Evolutionary conservation across 2,329 filamentous ascomycete genomes (phyloP), one percentile per base, ranked within the genome.

Genomic region (Venturia oleaginea): DNA sequence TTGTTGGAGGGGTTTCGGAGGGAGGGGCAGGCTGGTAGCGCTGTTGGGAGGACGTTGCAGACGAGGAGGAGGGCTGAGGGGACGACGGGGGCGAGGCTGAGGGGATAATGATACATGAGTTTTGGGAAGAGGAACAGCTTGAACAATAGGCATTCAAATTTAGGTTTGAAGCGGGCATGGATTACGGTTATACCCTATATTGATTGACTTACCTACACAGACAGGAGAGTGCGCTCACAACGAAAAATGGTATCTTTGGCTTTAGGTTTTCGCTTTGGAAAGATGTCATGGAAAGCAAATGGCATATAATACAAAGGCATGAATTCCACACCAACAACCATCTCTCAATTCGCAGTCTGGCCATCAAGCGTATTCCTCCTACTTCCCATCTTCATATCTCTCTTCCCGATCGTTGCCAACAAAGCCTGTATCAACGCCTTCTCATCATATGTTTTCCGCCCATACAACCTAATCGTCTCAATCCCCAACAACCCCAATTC

Each of bases 381-480:
- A 69, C 79, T 83, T 67, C 77, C 81, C 51, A 71, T 72, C 72
- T 81, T 79, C 1, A 77, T 75, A 72, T 85, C 83, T n/a, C 82
- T 81, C 67, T 80, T 84, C 0, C 43, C 59, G 64, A 96, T 79
- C 10, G 95, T 87, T 0, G 87, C 86, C 75, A 92, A 88, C 51
- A 97, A 75, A 1, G 90, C 89, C 73, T 91, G 88, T 3, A 82
- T 80, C 67, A 97, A 75, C 0, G 86, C 92, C 63, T 83, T 86
- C 64, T 86, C 82, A 75, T 97, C 92, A 74, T 96, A 96, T 65
- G 83, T 76, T 66, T 81, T 85, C 42, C 87, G 83, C 2, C 91
- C 92, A 72, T 94, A 93, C 0, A 96, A 79, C 64, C 86, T 82
- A 17, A 95, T 83, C 19, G 86, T 86, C 70, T 92, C 88, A 48